Evolutionary conservation across 352 stramenopile genomes (phyloP), one percentile per base, ranked within the genome.

Genomic region (Pythium rishiriense): DNA sequence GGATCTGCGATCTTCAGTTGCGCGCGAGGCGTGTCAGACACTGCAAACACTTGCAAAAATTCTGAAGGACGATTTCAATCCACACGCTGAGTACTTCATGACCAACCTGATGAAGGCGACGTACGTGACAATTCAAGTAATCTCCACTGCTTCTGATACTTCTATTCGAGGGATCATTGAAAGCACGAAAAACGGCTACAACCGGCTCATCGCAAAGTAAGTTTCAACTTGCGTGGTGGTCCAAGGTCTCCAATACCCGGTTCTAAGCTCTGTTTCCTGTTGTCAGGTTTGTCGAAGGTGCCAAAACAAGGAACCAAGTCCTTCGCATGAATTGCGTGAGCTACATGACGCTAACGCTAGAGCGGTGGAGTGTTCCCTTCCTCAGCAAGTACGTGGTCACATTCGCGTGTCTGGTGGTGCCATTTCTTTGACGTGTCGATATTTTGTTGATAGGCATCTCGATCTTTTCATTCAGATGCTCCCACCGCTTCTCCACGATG

Each of bases 91-190:
- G 29, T 75, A 77, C 48, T 93, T 74, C 64, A 72, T 93, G 29
- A 75, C 63, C 1, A 85, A 79, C 49, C 42, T 94, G n/a, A 60
- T 95, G 28, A 95, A 95, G 60, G 79, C 81, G 15, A 93, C 85
- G n/a, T 92, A 87, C 50, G 83, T 95, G n/a, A 95, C 85, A 25
- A 95, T 95, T 21, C 80, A 90, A 60, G 79, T 95, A 28, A 87
- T 95, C 29, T 93, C 87, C 22, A 92, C 83, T 7, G 62, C 87
- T 41, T 85, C 87, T 4, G 80, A 94, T 52, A 69, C 78, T 17
- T 91, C 74, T 2, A 86, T 95, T 53, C 81, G 80, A 52, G 78
- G 68, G 3, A 83, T 95, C n/a, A 84, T 95, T 31, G 69, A 87
- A 48, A 91, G 83, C 66, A 92, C 84, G 0, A 82, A 70, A 47